phyloP scores from a whole-genome alignment of 2,329 filamentous ascomycete species.

The Cladosporium phlei region DNA sequence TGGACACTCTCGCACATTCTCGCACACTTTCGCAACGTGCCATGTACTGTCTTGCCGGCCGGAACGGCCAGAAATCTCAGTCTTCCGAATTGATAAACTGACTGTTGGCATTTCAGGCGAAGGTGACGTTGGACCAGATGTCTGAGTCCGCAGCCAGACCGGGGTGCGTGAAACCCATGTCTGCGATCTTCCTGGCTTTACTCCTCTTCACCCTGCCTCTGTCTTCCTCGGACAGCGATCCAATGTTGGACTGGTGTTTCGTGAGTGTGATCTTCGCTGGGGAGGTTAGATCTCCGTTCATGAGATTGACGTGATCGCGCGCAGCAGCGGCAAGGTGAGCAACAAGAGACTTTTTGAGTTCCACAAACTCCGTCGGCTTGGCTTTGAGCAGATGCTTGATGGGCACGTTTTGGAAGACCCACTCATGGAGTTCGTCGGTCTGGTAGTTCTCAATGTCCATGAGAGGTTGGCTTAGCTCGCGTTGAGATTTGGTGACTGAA shows the following conservation, averaged over 20 bases:
- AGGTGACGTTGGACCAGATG: no score
- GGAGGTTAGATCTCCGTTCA: neutral
- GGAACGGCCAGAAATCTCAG: no score
- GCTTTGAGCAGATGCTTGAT: neutral
- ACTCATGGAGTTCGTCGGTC: neutral
- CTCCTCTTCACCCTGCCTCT: neutral
- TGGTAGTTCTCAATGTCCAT: neutral
- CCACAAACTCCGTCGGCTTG: neutral
- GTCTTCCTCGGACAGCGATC: neutral
- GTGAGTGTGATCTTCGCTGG: neutral
- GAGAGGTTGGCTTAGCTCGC: neutral
- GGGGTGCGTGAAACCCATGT: no score
- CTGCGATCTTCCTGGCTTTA: neutral
- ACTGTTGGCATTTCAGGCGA: no score
- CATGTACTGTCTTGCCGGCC: no score
- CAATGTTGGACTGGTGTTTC: no score
- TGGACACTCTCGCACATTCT: no score
- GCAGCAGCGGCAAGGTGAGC: neutral
- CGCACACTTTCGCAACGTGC: no score
- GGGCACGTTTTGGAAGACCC: neutral
- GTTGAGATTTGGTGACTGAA: neutral
- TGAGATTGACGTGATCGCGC: neutral
- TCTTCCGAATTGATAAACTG: no score
- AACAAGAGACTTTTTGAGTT: neutral
- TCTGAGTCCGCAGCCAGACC: no score